A percentile compares a stretch with the other conserved stretches of the same genome.
Conservation (phyloP, 2,329 filamentous ascomycete species). For the Aspergillus ochraceus region DNA sequence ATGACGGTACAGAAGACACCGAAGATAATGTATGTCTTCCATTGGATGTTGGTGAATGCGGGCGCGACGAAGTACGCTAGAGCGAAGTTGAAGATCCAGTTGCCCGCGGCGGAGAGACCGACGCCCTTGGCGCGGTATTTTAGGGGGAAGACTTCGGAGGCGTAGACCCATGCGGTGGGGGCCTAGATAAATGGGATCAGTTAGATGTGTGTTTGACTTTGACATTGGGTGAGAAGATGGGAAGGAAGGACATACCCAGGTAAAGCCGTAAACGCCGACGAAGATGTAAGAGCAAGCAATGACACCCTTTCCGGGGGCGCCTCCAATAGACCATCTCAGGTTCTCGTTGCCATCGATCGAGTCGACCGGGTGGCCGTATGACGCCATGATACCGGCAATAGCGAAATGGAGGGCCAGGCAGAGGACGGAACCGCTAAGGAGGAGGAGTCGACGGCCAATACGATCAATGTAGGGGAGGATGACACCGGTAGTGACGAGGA, state of each 20-base stretch:
- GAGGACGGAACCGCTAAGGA: constrained; percentile 48
- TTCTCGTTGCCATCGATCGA: constrained; percentile 51
- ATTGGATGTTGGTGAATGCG: constrained; percentile 59
- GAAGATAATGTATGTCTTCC: constrained; percentile 73
- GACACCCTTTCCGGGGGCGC: constrained; percentile 55
- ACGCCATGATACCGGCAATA: constrained; percentile 55
- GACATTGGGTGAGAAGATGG: neutral
- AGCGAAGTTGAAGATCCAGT: constrained; percentile 64
- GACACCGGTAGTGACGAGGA: constrained; percentile 53
- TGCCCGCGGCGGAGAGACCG: constrained; percentile 59
- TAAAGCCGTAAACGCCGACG: constrained; percentile 35
- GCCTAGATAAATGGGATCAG: constrained; percentile 37
- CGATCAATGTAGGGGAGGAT: constrained; percentile 54
- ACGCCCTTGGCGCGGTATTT: constrained; percentile 66
- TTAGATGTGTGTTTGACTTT: no score
- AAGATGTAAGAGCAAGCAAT: constrained; percentile 65
- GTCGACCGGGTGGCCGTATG: constrained; percentile 47
- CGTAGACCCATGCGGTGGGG: constrained; percentile 59
- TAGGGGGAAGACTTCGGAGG: constrained; percentile 63
- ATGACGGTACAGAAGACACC: constrained; percentile 70
- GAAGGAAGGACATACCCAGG: constrained; percentile 40
- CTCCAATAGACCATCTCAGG: constrained; percentile 49
- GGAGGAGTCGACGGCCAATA: constrained; percentile 49
- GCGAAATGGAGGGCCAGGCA: constrained; percentile 54
- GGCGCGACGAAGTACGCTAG: constrained; percentile 58